Evolutionary conservation across 2,329 filamentous ascomycete genomes (phyloP).

Genomic region (Epichloe gansuensis): DNA sequence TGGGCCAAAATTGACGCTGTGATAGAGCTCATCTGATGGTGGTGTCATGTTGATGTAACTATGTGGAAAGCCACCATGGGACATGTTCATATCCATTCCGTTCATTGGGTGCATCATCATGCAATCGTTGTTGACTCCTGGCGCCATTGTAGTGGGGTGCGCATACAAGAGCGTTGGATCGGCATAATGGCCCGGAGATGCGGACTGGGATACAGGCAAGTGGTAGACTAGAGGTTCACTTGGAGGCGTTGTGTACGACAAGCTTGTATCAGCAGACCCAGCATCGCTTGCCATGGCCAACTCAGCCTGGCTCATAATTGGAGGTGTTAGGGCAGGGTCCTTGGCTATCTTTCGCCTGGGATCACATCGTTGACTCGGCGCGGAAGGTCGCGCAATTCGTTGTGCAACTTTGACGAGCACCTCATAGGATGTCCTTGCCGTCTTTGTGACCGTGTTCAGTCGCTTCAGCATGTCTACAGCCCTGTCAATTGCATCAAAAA

Average conservation of each 20-base stretch:
- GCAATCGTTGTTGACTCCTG: neutral
- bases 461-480: conserved; percentile 23
- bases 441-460: conserved; percentile 18
- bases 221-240: neutral
- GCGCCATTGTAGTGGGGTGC: neutral
- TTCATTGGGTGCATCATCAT: conserved; percentile 2
- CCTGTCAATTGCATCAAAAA: conserved; percentile 26
- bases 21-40: conserved; percentile 7
- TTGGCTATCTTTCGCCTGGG: conserved; percentile 2
- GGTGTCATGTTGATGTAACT: conserved; percentile 8
- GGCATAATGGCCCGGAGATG: neutral
- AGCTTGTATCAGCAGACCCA: neutral
- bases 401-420: conserved; percentile 20
- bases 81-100: neutral
- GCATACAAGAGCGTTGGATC: neutral
- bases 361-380: conserved; percentile 1
- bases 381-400: conserved; percentile 5
- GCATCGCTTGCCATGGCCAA: conserved; percentile 1
- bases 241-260: conserved; percentile 5
- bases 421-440: conserved; percentile 20
- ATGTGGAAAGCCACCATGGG: neutral
- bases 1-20: conserved; percentile 12
- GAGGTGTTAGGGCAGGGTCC: conserved; percentile 8
- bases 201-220: neutral
- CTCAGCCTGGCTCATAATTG: conserved; percentile 1